Conservation (phyloP, 176 grass and related monocot species). For the Zizania latifolia region DNA sequence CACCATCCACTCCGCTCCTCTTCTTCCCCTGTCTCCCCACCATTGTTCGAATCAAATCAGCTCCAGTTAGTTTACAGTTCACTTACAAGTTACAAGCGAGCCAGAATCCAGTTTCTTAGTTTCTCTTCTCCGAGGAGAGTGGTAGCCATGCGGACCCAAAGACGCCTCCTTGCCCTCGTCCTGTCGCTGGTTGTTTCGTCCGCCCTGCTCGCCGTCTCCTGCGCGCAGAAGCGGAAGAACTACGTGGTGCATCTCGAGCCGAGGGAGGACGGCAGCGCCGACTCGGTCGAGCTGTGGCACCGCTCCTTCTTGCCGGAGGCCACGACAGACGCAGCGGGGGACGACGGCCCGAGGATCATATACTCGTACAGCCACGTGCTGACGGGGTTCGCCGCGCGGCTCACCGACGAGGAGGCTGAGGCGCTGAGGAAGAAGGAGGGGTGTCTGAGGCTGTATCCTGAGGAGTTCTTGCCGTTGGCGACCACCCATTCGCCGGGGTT, state of each 20-base stretch:
- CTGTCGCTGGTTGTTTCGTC: background rate
- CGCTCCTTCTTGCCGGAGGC: conserved; percentile 41
- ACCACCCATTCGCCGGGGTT: conserved; percentile 68
- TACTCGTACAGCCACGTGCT: conserved; percentile 66
- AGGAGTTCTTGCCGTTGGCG: conserved; percentile 40
- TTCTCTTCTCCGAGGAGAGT: background rate
- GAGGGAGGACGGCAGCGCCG: background rate
- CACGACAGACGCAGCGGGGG: background rate
- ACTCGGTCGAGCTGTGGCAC: conserved; percentile 33
- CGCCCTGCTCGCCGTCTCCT: background rate
- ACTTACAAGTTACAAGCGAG: background rate
- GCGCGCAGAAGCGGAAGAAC: conserved; percentile 36
- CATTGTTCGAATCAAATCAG: conserved; percentile 7
- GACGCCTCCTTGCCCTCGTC: background rate
- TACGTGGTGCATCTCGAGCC: conserved; percentile 53
- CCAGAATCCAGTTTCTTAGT: background rate
- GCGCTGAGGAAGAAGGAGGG: conserved; percentile 24
- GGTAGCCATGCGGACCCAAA: background rate
- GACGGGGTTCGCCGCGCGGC: conserved; percentile 47
- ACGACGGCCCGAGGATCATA: conserved; percentile 27
- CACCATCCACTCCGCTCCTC: background rate
- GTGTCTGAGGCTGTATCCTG: conserved; percentile 39
- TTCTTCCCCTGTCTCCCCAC: background rate
- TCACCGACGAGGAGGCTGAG: conserved; percentile 41
- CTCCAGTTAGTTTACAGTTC: background rate